Evolutionary conservation across 1,284 basidiomycete genomes (phyloP), one percentile per base, ranked within the genome.

Genomic region (Ustilago sp.): DNA sequence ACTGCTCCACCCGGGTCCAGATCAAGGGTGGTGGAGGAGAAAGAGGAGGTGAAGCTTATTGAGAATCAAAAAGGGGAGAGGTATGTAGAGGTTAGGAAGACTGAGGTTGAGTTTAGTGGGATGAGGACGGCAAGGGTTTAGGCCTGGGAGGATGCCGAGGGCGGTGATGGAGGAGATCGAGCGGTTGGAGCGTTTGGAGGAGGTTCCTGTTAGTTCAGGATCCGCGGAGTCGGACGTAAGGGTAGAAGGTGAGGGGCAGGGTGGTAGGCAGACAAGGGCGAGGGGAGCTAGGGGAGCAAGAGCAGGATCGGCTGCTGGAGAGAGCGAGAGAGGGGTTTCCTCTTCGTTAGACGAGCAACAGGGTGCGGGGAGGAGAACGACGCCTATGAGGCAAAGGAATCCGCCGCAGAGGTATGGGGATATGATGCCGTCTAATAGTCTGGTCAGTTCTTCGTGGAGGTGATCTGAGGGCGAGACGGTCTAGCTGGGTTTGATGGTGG

Each of bases 1-100:
- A 41, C 34, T n/a, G 32, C 54, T 19, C 38, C 45, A 5, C 36
- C 6, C 15, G 43, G 39, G 47, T 77, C 68, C 23, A 50, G 19
- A 8, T 71, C 81, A 19, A 60, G 51, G 12, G 82, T 82, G 9
- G 87, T 88, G 6, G 89, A 89, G 28, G 88, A 89, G 55, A 89
- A 90, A 19, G 89, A 69, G 45, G 67, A 79, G 39, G 59, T 17
- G 89, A 89, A 19, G 88, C 66, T 69, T 34, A 32, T 74, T 31
- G 66, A 74, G 48, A 74, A 68, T 50, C 56, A 59, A 39, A 63
- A 69, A 32, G 67, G 72, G 6, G 72, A 74, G 19, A 45, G 63
- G 2, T 66, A 62, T 43, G 34, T 74, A 36, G 72, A 74, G 50
- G 7, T 60, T 13, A 63, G 67, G 19, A 56, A 66, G 63, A 74